Percentiles rank a stretch among this genome's conserved stretches.
Conservation (phyloP, 495 filamentous ascomycete species). For the Polyplosphaeria fusca region DNA sequence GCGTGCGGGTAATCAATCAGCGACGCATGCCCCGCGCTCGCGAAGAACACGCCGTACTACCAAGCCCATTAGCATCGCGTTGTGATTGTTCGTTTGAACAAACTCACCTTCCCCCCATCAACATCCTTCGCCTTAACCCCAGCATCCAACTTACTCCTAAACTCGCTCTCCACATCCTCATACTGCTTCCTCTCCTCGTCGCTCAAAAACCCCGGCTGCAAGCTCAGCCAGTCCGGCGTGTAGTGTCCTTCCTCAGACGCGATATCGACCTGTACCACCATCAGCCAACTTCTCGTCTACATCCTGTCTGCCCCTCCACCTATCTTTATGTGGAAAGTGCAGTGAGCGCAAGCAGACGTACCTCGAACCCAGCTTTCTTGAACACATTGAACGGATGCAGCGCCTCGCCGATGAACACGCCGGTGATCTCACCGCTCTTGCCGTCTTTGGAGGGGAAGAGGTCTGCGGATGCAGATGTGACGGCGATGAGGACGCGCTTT, state of each 20-base stretch:
- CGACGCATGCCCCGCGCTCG: conserved; percentile 48
- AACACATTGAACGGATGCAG: conserved; percentile 51
- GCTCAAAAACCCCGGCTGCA: conserved; percentile 46
- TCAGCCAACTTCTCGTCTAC: no score
- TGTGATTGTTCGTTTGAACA: no score
- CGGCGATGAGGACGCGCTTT: conserved; percentile 20
- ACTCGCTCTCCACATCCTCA: conserved; percentile 45
- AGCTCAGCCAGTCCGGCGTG: conserved; percentile 48
- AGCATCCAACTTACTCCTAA: conserved; percentile 47
- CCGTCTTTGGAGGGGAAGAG: conserved; percentile 13
- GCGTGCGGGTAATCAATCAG: conserved; percentile 49
- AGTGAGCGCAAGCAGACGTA: no score
- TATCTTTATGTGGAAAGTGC: no score
- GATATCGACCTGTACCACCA: no score
- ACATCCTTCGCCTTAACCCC: conserved; percentile 36
- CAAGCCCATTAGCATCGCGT: neutral
- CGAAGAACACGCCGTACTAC: conserved; percentile 47
- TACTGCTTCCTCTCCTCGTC: conserved; percentile 44
- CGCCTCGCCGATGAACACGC: conserved; percentile 51
- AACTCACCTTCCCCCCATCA: conserved; percentile 13
- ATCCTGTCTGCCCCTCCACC: no score
- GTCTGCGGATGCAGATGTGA: conserved; percentile 13
- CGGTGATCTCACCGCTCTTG: conserved; percentile 25
- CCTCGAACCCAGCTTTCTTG: conserved; percentile 46
- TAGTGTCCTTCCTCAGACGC: conserved; percentile 49